Conservation (phyloP, 306 rosid genomes). For the Senna siamea region DNA sequence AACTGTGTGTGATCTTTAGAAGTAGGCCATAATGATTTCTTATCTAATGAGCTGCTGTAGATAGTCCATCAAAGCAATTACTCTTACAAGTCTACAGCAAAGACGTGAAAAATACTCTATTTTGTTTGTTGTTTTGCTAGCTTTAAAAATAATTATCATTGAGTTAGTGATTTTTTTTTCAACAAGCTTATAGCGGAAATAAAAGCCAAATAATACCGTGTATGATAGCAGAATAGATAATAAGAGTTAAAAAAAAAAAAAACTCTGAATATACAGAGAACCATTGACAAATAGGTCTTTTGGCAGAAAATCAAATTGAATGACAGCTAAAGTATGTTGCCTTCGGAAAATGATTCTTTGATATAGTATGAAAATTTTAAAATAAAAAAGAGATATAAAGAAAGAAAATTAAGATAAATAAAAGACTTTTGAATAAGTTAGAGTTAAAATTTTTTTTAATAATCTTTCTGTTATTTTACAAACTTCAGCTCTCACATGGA, state of each 20-base stretch:
- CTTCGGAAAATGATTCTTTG: too few relatives aligned
- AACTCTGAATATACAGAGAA: not conserved
- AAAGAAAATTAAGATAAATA: too few relatives aligned
- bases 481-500: too few relatives aligned
- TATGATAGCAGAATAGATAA: not conserved
- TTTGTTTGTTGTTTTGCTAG: conserved; percentile 36
- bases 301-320: not conserved
- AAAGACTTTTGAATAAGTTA: too few relatives aligned
- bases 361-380: too few relatives aligned
- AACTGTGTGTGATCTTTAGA: not conserved
- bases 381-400: too few relatives aligned
- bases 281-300: not conserved
- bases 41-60: conserved; percentile 27
- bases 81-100: conserved; percentile 32
- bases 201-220: not conserved
- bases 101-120: conserved; percentile 12
- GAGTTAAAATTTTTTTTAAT: too few relatives aligned
- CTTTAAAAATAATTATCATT: conserved; percentile 20
- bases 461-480: too few relatives aligned
- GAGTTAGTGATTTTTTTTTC: not conserved
- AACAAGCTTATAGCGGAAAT: not conserved
- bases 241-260: too few relatives aligned
- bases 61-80: conserved; percentile 21
- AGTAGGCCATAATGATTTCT: conserved; percentile 10
- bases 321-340: not conserved